phyloP scores from a whole-genome alignment of 192 early-diverging fungal species.

The Chytriomyces sp. region DNA sequence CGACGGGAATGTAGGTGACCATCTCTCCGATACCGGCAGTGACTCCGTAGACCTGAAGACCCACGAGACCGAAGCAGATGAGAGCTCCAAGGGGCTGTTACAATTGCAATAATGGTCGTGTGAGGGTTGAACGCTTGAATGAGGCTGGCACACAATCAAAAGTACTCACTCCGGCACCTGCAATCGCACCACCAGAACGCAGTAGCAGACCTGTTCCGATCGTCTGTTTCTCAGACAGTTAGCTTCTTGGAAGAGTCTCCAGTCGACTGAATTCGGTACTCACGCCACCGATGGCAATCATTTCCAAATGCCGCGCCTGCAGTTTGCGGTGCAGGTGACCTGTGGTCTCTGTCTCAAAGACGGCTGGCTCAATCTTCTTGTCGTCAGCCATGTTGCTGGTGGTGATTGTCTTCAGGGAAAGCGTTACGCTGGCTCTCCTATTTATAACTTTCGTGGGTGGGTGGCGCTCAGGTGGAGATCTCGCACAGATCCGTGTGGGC shows the following conservation, averaged over 20 bases:
- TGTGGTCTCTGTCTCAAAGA: not conserved
- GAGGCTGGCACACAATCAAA: slow-evolving; percentile 71
- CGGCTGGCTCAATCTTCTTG: not conserved
- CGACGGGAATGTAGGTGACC: slow-evolving; percentile 70
- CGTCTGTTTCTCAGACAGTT: slow-evolving; percentile 74
- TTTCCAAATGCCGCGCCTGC: slow-evolving; percentile 49
- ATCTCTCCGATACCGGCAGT: slow-evolving; percentile 78
- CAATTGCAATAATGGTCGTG: not conserved
- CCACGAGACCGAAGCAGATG: slow-evolving; percentile 3
- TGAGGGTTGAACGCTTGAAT: not conserved
- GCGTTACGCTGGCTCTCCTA: too few relatives aligned
- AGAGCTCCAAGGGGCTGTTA: not conserved
- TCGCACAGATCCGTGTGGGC: too few relatives aligned
- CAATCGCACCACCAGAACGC: slow-evolving; percentile 72
- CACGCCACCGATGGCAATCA: too few relatives aligned
- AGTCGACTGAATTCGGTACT: too few relatives aligned
- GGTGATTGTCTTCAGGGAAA: too few relatives aligned
- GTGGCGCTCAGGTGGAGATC: too few relatives aligned
- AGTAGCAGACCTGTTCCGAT: slow-evolving; percentile 78
- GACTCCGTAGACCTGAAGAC: slow-evolving; percentile 24
- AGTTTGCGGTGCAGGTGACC: slow-evolving; percentile 41
- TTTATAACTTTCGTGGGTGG: too few relatives aligned
- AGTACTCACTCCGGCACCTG: slow-evolving; percentile 70
- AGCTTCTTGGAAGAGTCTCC: too few relatives aligned
- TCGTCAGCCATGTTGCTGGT: too few relatives aligned